Evolutionary conservation across 2,329 filamentous ascomycete genomes (phyloP).

Genomic region (Stylonectria norvegica): DNA sequence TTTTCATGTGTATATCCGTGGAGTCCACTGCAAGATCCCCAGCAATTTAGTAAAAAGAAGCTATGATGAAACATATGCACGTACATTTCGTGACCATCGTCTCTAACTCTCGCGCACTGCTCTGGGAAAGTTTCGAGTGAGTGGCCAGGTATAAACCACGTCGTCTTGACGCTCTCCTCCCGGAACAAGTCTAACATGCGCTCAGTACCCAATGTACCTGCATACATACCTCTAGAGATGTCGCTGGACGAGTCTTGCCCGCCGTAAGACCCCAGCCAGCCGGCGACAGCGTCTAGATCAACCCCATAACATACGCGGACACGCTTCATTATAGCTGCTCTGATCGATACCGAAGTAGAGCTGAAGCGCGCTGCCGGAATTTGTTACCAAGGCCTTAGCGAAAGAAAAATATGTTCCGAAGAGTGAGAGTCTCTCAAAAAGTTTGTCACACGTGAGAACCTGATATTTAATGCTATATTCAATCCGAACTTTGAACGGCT

Average conservation of each 20-base stretch:
- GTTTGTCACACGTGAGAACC: too few species aligned
- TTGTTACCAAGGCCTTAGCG: too few species aligned
- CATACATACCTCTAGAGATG: conserved; percentile 66
- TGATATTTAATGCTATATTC: too few species aligned
- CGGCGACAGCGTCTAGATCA: conserved; percentile 72
- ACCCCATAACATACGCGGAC: conserved; percentile 58
- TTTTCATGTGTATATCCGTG: conserved; percentile 77
- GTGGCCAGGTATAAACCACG: conserved; percentile 50
- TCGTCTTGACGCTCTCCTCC: conserved; percentile 68
- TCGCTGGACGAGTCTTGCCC: conserved; percentile 70
- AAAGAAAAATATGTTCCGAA: too few species aligned
- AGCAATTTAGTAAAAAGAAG: too few species aligned
- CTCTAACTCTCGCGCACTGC: conserved; percentile 42
- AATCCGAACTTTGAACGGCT: too few species aligned
- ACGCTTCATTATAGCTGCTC: conserved; percentile 36
- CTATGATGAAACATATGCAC: too few species aligned
- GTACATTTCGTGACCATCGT: conserved; percentile 48
- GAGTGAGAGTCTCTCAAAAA: too few species aligned
- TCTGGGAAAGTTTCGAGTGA: conserved; percentile 48
- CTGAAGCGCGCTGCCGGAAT: too few species aligned
- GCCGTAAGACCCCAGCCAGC: conserved; percentile 73
- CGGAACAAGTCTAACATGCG: conserved; percentile 68
- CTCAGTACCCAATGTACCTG: conserved; percentile 62
- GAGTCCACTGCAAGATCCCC: too few species aligned
- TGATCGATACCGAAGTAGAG: too few species aligned